These are phyloP conservation scores for Termitomyces heimii DNA, from an alignment of 768 basidiomycete species.

Conservation along the genomic window DNA sequence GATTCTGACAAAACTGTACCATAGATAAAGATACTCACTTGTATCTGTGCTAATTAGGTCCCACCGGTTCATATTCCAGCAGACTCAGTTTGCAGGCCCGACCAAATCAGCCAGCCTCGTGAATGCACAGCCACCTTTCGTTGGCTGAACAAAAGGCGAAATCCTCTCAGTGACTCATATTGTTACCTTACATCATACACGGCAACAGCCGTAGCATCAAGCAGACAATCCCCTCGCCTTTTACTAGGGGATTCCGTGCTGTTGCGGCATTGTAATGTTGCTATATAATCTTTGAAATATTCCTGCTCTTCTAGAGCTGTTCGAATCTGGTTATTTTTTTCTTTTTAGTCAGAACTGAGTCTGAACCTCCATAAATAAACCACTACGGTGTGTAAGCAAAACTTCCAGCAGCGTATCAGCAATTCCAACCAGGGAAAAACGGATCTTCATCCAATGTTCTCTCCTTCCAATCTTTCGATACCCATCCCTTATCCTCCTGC, in stretches of 20 bases:
- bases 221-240: slow-evolving; percentile 26
- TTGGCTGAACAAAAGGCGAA: slow-evolving; percentile 14
- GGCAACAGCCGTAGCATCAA: slow-evolving; percentile 23
- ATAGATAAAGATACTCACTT: no score
- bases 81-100: no score
- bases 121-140: slow-evolving; percentile 22
- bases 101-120: no score
- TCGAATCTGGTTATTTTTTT: neutral
- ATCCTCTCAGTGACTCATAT: neutral
- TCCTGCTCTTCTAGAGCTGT: slow-evolving; percentile 8
- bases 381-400: neutral
- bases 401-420: neutral
- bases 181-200: neutral
- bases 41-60: no score
- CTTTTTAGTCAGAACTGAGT: neutral
- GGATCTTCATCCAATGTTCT: slow-evolving; percentile 46
- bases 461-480: slow-evolving; percentile 43
- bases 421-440: slow-evolving; percentile 45
- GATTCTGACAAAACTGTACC: no score
- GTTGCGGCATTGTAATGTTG: slow-evolving; percentile 18
- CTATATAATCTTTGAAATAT: slow-evolving; percentile 17
- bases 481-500: slow-evolving; percentile 43
- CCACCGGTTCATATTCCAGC: no score
- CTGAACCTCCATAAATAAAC: neutral
- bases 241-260: slow-evolving; percentile 28